Evolutionary conservation across 768 basidiomycete genomes (phyloP), one percentile per base, ranked within the genome.

Genomic region (Terana coerulea): DNA sequence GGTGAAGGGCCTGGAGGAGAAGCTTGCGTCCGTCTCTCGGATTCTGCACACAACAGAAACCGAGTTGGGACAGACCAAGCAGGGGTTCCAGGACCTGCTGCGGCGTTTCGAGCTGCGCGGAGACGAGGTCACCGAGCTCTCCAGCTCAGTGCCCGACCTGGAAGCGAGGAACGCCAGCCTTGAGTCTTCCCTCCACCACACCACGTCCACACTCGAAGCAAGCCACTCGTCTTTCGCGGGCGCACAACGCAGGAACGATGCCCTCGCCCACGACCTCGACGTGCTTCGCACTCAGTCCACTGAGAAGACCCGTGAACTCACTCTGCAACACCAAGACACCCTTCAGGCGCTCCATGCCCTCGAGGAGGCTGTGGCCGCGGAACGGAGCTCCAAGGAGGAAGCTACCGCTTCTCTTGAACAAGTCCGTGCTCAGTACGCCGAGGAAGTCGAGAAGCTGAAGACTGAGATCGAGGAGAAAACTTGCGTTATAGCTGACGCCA

Each of bases 341-440:
- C 15, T 42, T 2, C 47, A 54, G 9, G 53, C 53, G 4, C 25
- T 54, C 26, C 47, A 19, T 29, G 40, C 40, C 4, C 5, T 46
- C 1, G 53, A 54, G 31, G 30, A 37, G 10, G 25, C 26, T 6
- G 24, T 54, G 14, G 33, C 14, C 1, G 34, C 34, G 5, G 53
- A 54, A 35, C 53, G 47, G 3, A 8, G 36, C 8, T 39, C 41
- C 22, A 54, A 54, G 19, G 24, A 49, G n/a, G 39, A 49, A 19
- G 21, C 39, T 2, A 12, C 47, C 2, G 26, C 41, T 14, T 22
- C 47, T 21, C 42, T 54, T 1, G 47, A 54, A n/a, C 29, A 29
- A 10, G 31, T 36, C 11, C 53, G 25, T 3, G 28, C 21, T 11
- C 41, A 44, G 21, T 29, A 41, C 14, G 10, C 41, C 3, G 26